Conservation (phyloP, 73 alveolate genomes). For the Paraurostyla sp. region DNA sequence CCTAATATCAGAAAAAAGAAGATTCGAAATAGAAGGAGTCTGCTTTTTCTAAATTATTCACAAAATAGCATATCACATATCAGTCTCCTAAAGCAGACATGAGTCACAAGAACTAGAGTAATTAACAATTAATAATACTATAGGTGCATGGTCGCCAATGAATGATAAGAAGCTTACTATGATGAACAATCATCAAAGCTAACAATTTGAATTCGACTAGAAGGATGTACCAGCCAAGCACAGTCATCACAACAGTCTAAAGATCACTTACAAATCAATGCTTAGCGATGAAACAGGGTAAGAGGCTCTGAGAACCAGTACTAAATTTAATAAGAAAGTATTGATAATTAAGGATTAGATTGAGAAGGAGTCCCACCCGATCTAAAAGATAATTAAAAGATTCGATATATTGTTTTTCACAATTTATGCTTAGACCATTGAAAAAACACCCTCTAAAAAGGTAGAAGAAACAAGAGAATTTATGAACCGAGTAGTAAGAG, state of each 20-base stretch:
- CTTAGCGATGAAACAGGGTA: slow-evolving; percentile 26
- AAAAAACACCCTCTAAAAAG: neutral
- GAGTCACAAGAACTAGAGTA: neutral
- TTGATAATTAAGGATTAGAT: slow-evolving; percentile 28
- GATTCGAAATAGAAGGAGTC: neutral
- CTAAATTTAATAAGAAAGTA: slow-evolving; percentile 20
- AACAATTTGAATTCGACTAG: neutral
- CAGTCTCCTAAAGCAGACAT: slow-evolving; percentile 7
- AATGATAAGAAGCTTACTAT: too few species aligned
- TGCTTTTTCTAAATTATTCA: neutral
- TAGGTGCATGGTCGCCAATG: too few species aligned
- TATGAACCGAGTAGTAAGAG: slow-evolving; percentile 32
- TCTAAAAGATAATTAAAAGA: neutral
- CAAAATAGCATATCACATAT: neutral
- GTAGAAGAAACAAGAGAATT: neutral
- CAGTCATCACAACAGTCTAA: slow-evolving; percentile 4
- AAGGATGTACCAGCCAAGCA: neutral
- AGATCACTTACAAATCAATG: neutral
- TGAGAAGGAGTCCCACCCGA: neutral
- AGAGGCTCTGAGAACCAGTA: slow-evolving; percentile 29
- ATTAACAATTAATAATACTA: too few species aligned
- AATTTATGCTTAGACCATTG: neutral
- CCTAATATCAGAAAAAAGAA: neutral
- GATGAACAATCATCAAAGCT: neutral
- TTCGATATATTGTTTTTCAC: slow-evolving; percentile 15